Evolutionary conservation across 805 yeast species (phyloP), one percentile per base, ranked within the genome.

Genomic region (Ogataea paraovalis): DNA sequence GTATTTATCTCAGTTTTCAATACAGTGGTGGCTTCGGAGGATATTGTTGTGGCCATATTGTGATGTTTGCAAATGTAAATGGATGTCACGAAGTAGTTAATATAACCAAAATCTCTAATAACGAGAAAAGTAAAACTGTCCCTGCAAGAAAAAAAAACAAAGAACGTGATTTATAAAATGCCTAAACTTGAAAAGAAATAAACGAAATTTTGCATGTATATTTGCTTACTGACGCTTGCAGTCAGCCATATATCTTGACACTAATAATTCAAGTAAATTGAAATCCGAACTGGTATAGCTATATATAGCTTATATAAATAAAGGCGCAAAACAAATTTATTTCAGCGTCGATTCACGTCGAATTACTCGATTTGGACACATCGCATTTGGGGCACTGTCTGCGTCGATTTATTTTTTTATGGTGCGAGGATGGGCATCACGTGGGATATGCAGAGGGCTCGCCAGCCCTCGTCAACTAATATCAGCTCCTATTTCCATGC

Each of bases 341-440:
- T 34, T 34, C 38, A 34, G 20, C 20, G 38, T 34, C 38, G 38
- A 34, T 40, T 12, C 13, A 40, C 33, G 40, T 21, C 45, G 45
- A 36, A 21, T 42, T 36, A 22, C 45, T 33, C n/a, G 14, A 18
- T 36, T 36, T 13, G 45, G 45, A 23, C 12, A 16, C 12, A 4
- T 19, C 36, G 9, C 3, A 4, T 27, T 18, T 19, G 22, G 23
- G 22, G 21, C 5, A 4, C 5, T 2, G 4, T 12, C 22, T 18
- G 25, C 42, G 42, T 40, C 42, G 42, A 40, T 27, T 8, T n/a
- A n/a, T n/a, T n/a, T n/a, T n/a, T n/a, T n/a, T n/a, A n/a, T 16
- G 23, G 27, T 21, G 21, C 13, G 6, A 7, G 14, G 34, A n/a
- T 30, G 34, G 6, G 22, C 10, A 22, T 22, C 41, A 39, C 41